Evolutionary conservation across 202 grass and related monocot species (phyloP).

Genomic region (Cymbopogon flexuosus): DNA sequence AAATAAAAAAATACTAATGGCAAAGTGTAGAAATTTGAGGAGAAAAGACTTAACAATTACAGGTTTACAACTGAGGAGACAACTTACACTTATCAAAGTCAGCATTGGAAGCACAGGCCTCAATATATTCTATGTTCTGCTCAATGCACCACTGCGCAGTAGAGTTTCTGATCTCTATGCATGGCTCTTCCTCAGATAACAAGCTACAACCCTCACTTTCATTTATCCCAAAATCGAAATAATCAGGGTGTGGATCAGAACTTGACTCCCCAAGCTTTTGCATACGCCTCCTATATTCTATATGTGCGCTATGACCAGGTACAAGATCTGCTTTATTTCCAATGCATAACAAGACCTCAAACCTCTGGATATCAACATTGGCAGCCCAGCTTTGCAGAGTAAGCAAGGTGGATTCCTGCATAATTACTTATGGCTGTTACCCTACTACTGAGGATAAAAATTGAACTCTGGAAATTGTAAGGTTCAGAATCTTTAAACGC

Average conservation of each 20-base stretch:
- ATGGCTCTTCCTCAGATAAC: conserved; percentile 62
- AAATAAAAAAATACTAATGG: not conserved
- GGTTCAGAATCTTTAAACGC: not conserved
- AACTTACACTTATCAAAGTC: conserved; percentile 89
- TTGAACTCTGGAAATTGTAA: not conserved
- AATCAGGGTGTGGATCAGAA: conserved; percentile 64
- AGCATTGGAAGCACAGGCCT: conserved; percentile 74
- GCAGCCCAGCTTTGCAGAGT: conserved; percentile 67
- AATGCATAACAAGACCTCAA: conserved; percentile 86
- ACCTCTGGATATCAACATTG: conserved; percentile 63
- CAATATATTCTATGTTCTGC: conserved; percentile 80
- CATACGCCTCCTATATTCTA: conserved; percentile 64
- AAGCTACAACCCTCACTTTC: conserved; percentile 75
- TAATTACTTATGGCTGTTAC: conserved; percentile 25
- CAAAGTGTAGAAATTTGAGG: not conserved
- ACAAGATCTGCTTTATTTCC: conserved; percentile 97
- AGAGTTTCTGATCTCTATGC: conserved; percentile 54
- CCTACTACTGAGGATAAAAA: conserved; percentile 4
- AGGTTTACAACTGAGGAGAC: not conserved
- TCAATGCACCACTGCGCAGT: conserved; percentile 61
- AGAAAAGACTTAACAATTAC: not conserved
- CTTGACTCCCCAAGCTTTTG: conserved; percentile 55
- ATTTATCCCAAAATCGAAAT: conserved; percentile 69
- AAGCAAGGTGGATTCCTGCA: conserved; percentile 75
- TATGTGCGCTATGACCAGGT: conserved; percentile 62